phyloP scores from a whole-genome alignment of 768 basidiomycete genomes.

The Pleurotus tuber-regium region DNA sequence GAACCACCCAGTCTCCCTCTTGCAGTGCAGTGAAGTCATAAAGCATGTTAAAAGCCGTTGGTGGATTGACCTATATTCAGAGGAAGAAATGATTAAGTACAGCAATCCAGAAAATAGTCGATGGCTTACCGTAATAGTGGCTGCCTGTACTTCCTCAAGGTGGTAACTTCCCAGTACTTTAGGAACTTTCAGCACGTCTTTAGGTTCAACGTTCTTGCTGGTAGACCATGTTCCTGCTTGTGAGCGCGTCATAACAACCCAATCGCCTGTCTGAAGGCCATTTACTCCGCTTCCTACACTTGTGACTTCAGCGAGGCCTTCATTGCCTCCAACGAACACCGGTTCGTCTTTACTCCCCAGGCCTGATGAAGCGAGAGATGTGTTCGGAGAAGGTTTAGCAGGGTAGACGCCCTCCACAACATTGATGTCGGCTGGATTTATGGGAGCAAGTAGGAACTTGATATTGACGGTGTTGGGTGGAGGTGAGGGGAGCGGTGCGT shows the following conservation, averaged over 20 bases:
- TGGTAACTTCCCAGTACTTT: conserved; percentile 21
- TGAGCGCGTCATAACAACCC: conserved; percentile 68
- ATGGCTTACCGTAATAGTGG: conserved; percentile 64
- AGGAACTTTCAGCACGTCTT: conserved; percentile 63
- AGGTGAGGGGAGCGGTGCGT: conserved; percentile 52
- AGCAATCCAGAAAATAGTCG: not conserved
- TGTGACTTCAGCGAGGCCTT: conserved; percentile 67
- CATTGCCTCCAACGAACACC: conserved; percentile 71
- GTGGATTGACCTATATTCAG: conserved; percentile 64
- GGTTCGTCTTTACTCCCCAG: conserved; percentile 30
- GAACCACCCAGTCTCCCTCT: conserved; percentile 77
- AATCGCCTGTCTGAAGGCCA: conserved; percentile 54
- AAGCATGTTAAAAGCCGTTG: conserved; percentile 84
- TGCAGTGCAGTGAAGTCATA: conserved; percentile 61
- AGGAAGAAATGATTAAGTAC: not conserved
- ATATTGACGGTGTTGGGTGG: conserved; percentile 59
- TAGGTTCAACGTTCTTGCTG: conserved; percentile 45
- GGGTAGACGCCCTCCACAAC: conserved; percentile 85
- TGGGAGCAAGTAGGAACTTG: conserved; percentile 65
- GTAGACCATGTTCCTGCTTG: conserved; percentile 80
- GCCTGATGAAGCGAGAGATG: conserved; percentile 31
- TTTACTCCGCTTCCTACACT: conserved; percentile 56
- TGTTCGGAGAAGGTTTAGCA: conserved; percentile 44
- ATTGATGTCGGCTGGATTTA: conserved; percentile 83
- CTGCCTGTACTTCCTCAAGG: conserved; percentile 63